A percentile compares a stretch with the other conserved stretches of the same genome.
These are phyloP conservation scores for Sugiyamaella neomexicana DNA, from an alignment of 1,139 yeast species.

Conservation along the genomic window DNA sequence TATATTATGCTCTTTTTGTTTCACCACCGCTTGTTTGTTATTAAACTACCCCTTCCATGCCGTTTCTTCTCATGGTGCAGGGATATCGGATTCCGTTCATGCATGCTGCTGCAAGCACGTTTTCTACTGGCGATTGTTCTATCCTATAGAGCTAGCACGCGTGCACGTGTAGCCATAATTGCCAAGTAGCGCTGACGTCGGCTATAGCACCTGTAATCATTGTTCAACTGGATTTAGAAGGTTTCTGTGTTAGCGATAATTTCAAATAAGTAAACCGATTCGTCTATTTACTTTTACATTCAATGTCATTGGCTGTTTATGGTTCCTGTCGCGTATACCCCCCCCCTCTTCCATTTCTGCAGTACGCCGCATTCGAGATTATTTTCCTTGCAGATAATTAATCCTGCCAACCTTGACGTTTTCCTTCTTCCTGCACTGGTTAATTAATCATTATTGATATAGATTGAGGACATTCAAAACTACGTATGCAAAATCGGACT, in stretches of 20 bases:
- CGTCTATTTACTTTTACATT: background rate
- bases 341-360: background rate
- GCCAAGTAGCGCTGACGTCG: background rate
- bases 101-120: background rate
- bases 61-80: background rate
- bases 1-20: too few species aligned
- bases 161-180: too few species aligned
- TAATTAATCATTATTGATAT: background rate
- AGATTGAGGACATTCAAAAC: too few species aligned
- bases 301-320: background rate
- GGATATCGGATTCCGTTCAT: background rate
- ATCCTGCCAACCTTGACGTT: background rate
- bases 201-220: background rate
- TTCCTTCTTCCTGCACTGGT: background rate
- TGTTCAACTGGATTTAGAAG: background rate
- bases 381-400: background rate
- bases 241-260: too few species aligned
- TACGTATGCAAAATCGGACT: too few species aligned
- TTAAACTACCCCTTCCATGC: background rate
- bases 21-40: background rate
- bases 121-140: background rate
- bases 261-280: background rate
- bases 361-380: background rate
- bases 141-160: too few species aligned
- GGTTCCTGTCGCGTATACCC: background rate